Evolutionary conservation across 2,329 filamentous ascomycete genomes (phyloP), one percentile per base, ranked within the genome.

Genomic region (Coleophoma crateriformis): DNA sequence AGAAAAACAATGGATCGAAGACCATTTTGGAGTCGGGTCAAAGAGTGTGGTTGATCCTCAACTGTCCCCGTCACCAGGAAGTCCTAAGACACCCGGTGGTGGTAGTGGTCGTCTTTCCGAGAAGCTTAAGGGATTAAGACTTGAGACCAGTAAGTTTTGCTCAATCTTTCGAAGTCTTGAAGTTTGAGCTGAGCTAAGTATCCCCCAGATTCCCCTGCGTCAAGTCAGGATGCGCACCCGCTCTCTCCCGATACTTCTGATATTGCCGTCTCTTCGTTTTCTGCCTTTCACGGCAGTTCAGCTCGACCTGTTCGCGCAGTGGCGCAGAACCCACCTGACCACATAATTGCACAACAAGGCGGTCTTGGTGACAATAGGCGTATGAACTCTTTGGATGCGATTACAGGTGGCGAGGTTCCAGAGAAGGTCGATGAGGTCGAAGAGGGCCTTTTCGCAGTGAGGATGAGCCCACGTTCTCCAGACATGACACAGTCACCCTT

Each of bases 401-500:
- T 61, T 61, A 64, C 66, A 62, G 19, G 63, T 65, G 54, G 62
- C 60, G 32, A 59, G 1, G 51, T 68, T n/a, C 57, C 64, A 15
- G 55, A 62, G 45, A 62, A 56, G 55, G 66, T 68, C 52, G 65
- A 70, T 50, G 81, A 85, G 38, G 79, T 77, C 1, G 86, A 90
- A 57, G 90, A 95, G 51, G 91, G 88, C 38, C 74, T 96, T 2
- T 96, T 96, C 63, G 90, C 90, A 0, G 77, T 95, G 47, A 90
- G 89, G 1, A 82, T 96, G 70, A 92, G 88, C 61, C 90, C 90
- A 1, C 77, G 90, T 46, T 91, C 88, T 60, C 90, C 90, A 0
- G 90, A 95, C 58, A 90, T 94, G 75, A 82, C 84, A 47, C 88
- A 84, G 59, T 91, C 88, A 62, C 90, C 90, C 0, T 96, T 96